These are phyloP conservation scores for Tulasnella sp. DNA, from an alignment of 768 basidiomycete species.

Conservation along the genomic window DNA sequence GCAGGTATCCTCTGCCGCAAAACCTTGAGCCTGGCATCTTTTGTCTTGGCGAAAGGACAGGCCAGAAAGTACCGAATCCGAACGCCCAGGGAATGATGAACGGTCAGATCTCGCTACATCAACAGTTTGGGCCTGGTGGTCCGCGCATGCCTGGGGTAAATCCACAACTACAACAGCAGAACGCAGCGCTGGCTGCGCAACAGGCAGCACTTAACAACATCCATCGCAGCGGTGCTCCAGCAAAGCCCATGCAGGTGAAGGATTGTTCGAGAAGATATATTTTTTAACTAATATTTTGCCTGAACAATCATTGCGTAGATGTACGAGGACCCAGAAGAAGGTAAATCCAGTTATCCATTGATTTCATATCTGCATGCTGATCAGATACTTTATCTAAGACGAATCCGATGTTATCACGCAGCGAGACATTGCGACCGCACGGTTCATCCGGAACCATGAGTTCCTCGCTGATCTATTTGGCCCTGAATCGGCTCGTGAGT, in stretches of 20 bases:
- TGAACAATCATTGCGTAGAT: not conserved
- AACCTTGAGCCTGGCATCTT: constrained; percentile 58
- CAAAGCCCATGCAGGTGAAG: not conserved
- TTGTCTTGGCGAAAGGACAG: constrained; percentile 61
- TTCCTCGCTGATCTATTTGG: constrained; percentile 18
- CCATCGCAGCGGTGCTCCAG: not conserved
- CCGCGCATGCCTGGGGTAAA: not conserved
- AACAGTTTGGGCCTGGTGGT: not conserved
- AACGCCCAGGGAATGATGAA: not conserved
- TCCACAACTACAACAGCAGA: constrained; percentile 6
- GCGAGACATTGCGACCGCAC: constrained; percentile 14
- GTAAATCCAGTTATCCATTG: not conserved
- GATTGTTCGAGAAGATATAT: too few species aligned
- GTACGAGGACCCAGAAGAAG: not conserved
- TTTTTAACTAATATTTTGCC: too few species aligned
- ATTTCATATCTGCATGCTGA: too few species aligned
- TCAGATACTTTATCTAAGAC: not conserved
- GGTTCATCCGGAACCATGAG: constrained; percentile 19
- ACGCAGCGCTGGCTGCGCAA: constrained; percentile 8
- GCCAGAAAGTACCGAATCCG: constrained; percentile 43
- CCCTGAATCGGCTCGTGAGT: constrained; percentile 17
- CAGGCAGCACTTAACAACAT: constrained; percentile 5
- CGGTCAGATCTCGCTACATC: constrained; percentile 1
- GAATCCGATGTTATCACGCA: constrained; percentile 15
- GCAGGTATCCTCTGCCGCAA: constrained; percentile 58